Base-by-base conservation (phyloP, 2,329 filamentous ascomycete genomes). In the Aspergillus ruber region DNA sequence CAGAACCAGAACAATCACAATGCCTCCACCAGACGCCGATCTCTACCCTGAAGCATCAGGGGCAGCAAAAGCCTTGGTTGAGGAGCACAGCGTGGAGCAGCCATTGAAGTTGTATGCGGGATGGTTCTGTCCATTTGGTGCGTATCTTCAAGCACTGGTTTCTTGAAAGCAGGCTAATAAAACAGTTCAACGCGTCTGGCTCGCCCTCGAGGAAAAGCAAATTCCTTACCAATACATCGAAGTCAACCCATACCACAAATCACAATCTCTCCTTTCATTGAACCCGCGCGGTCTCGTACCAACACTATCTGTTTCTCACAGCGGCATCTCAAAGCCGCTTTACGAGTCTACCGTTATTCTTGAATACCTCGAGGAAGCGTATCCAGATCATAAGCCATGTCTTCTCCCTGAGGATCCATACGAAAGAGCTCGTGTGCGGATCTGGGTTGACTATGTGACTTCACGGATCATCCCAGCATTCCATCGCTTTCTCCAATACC, bases 231-330 rank as follows among this genome's bases (percentile, higher is more conserved):
- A 90, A 68, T 88, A 88, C 64, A 74, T 86, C 53, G 84, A 88
- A 71, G 83, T 89, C 50, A 89, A 90, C 65, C 86, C 86, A 0
- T 90, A 90, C 72, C 73, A 83, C 65, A 90, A 90, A 60, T 81
- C 80, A 0, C 67, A 78, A 3, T 81, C 78, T 1, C 83, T 90
- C 23, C 73, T 90, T 18, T 74, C 76, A 7, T 73, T 90, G 52
- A 91, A 91, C 60, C 86, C 86, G 0, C 79, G 85, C 10, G 86
- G 86, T 1, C 74, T 90, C 1, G 83, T 90, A 1, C 88, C 87
- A 0, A 89, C 86, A 0, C 73, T 90, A 1, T 76, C 60, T 44
- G 52, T 55, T 42, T 53, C 57, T 7, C 36, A 52, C 10, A 50
- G 52, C 6, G 55, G 69, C 35, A 61, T 17, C 44, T 46, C 57